phyloP scores from a whole-genome alignment of 2,329 filamentous ascomycete genomes.

The Fusarium foetens region DNA sequence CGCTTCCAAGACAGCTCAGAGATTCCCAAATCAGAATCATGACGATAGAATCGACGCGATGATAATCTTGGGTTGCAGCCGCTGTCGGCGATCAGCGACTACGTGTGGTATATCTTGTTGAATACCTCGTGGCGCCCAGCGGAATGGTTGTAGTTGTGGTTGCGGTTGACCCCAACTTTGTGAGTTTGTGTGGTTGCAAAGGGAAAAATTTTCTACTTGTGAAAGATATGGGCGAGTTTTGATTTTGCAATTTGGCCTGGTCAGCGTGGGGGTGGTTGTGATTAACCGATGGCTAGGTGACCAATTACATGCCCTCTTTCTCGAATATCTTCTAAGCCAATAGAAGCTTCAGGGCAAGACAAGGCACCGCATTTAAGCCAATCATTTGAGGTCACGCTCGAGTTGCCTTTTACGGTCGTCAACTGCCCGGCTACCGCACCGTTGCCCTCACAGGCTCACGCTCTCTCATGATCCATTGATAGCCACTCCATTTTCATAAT shows the following conservation, averaged over 20 bases:
- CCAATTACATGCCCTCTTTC: constrained; percentile 5
- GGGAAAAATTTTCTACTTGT: constrained; percentile 22
- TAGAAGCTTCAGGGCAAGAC: constrained; percentile 25
- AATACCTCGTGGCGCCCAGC: constrained; percentile 33
- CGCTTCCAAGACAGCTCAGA: constrained; percentile 7
- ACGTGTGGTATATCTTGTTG: constrained; percentile 14
- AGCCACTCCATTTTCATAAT: constrained; percentile 12
- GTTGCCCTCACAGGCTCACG: neutral
- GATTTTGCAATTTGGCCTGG: constrained; percentile 44
- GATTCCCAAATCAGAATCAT: constrained; percentile 9
- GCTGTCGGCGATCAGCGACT: constrained; percentile 35
- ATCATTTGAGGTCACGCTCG: constrained; percentile 17
- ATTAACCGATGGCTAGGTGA: constrained; percentile 15
- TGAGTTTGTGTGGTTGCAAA: constrained; percentile 38
- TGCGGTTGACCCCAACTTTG: constrained; percentile 23
- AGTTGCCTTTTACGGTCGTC: constrained; percentile 29
- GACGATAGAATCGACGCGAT: constrained; percentile 2
- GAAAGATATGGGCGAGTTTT: constrained; percentile 42
- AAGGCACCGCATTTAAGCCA: constrained; percentile 7
- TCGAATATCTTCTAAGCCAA: neutral
- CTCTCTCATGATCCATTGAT: constrained; percentile 10
- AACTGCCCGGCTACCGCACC: constrained; percentile 8
- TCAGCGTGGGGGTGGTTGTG: constrained; percentile 44
- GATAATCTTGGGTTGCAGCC: constrained; percentile 25
- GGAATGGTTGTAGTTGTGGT: constrained; percentile 22